These are phyloP conservation scores for Penicillium coprophilum DNA, from an alignment of 495 filamentous ascomycete species.

Conservation along the genomic window DNA sequence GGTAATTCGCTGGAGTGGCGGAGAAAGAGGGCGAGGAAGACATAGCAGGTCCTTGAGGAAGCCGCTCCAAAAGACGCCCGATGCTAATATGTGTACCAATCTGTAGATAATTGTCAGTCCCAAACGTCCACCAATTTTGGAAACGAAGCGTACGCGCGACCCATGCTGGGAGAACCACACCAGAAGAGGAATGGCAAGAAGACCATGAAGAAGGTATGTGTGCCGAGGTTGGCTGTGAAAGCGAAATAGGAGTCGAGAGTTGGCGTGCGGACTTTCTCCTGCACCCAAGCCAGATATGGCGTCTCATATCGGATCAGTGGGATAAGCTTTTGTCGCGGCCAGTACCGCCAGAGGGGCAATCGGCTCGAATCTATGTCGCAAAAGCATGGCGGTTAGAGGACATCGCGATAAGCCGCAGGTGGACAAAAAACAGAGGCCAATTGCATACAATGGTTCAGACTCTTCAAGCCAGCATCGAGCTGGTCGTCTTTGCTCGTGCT, in stretches of 20 bases:
- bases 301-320: slow-evolving; percentile 94
- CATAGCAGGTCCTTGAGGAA: slow-evolving; percentile 94
- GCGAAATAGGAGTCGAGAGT: slow-evolving; percentile 93
- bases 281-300: slow-evolving; percentile 82
- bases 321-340: slow-evolving; percentile 73
- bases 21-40: slow-evolving; percentile 90
- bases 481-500: slow-evolving; percentile 34
- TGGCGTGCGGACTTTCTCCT: slow-evolving; percentile 74
- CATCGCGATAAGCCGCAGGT: slow-evolving; percentile 2
- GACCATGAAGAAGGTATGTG: slow-evolving; percentile 98
- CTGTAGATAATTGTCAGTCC: slow-evolving; percentile 42
- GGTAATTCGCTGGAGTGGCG: slow-evolving; percentile 89
- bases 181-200: slow-evolving; percentile 91
- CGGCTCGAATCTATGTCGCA: slow-evolving; percentile 67
- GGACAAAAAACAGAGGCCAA: background rate
- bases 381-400: slow-evolving; percentile 12
- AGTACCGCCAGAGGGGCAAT: slow-evolving; percentile 87
- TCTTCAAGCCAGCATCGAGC: slow-evolving; percentile 72
- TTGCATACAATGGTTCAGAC: slow-evolving; percentile 71
- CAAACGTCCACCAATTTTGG: background rate
- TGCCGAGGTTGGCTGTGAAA: slow-evolving; percentile 93
- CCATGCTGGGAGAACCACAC: slow-evolving; percentile 80
- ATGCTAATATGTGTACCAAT: slow-evolving; percentile 82
- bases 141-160: slow-evolving; percentile 66
- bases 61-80: slow-evolving; percentile 89